Evolutionary conservation across 371 early-diverging fungal genomes (phyloP), one percentile per base, ranked within the genome.

Genomic region (Apophysomyces elegans): DNA sequence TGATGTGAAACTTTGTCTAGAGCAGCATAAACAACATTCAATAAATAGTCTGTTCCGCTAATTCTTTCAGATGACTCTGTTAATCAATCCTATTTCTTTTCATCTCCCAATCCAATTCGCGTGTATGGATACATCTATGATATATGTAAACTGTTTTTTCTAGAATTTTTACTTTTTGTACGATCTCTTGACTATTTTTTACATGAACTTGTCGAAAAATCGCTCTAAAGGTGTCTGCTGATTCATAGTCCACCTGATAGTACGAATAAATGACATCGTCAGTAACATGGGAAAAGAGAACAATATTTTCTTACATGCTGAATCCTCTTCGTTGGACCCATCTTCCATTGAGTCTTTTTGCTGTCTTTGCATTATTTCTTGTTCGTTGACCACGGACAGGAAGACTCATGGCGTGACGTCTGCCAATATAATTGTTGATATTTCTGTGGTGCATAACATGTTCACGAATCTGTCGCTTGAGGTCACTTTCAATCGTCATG

Each of bases 311-410:
- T 73, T 71, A 77, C 76, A 76, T 70, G 63, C 72, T 75, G 43
- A 67, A 74, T 9, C 78, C 77, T 73, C 83, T 75, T 64, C 80
- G 78, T 64, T 80, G 78, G 39, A 83, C 73, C 80, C 80, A 80
- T 75, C 86, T 75, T 65, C 88, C 88, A 58, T 98, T 98, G 64
- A 96, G 69, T 66, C 83, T 90, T 76, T 90, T 94, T 21, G 98
- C 95, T 6, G 95, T 97, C 77, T 84, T 86, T 44, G 91, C 88
- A 69, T 98, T 98, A 69, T 93, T 93, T 69, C 87, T 84, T 4
- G 96, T 96, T 64, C 88, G 82, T 73, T 95, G 96, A 11, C 97
- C 97, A 58, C 93, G 91, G 11, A 97, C 97, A 7, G 98, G 98
- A 68, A 93, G 71, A 16, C 93, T 89, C 84, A 91, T 86, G 60